These are phyloP conservation scores for Stagonosporopsis chrysanthemi DNA, from an alignment of 2,329 filamentous ascomycete species.

Conservation along the genomic window DNA sequence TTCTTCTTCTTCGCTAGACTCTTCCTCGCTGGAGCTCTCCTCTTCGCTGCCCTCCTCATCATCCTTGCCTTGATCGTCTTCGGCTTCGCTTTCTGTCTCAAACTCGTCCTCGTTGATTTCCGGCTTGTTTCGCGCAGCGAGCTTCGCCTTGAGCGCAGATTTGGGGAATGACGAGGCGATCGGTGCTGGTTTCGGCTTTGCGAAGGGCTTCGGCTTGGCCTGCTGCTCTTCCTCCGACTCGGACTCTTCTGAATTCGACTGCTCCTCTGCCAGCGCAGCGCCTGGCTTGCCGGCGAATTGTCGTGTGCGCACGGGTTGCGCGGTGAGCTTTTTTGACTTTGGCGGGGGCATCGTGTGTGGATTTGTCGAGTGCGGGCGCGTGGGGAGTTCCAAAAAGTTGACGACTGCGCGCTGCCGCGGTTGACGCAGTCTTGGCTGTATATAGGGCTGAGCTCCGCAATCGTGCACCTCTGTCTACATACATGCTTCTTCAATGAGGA, in stretches of 20 bases:
- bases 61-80: slow-evolving; percentile 23
- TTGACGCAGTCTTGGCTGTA: slow-evolving; percentile 8
- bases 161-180: slow-evolving; percentile 57
- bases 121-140: slow-evolving; percentile 50
- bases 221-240: slow-evolving; percentile 59
- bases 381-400: slow-evolving; percentile 17
- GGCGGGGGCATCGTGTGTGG: slow-evolving; percentile 60
- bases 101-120: slow-evolving; percentile 62
- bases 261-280: slow-evolving; percentile 51
- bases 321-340: slow-evolving; percentile 80
- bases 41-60: slow-evolving; percentile 23
- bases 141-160: slow-evolving; percentile 52
- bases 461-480: not conserved
- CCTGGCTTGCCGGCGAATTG: slow-evolving; percentile 85
- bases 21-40: slow-evolving; percentile 36
- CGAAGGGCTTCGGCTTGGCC: slow-evolving; percentile 53
- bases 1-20: slow-evolving; percentile 56
- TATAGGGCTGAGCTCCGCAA: slow-evolving; percentile 6
- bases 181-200: slow-evolving; percentile 50
- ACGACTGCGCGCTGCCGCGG: slow-evolving; percentile 8
- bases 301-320: slow-evolving; percentile 81
- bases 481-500: not conserved
- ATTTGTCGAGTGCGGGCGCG: not conserved
- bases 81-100: slow-evolving; percentile 61
- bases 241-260: slow-evolving; percentile 55